phyloP scores from a whole-genome alignment of 2,329 filamentous ascomycete genomes.

The Fusarium sp. region DNA sequence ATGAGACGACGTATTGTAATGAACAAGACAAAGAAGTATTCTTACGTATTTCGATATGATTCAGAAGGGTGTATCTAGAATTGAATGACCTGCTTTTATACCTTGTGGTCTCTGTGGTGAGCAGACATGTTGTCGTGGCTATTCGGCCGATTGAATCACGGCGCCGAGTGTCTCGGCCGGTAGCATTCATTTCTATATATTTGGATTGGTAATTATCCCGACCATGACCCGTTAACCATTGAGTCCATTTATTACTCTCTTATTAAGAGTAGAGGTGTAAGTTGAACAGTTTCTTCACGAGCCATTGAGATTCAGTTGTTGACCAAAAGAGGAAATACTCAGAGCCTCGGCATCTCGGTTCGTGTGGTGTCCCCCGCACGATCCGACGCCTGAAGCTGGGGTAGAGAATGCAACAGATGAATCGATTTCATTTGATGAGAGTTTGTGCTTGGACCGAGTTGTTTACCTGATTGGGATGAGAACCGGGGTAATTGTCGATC shows the following conservation, averaged over 20 bases:
- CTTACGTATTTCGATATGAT: not conserved
- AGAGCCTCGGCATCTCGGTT: slow-evolving; percentile 40
- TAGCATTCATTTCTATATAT: not conserved
- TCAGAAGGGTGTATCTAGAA: not conserved
- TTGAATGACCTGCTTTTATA: slow-evolving; percentile 14
- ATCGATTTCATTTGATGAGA: slow-evolving; percentile 17
- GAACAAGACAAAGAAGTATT: not conserved
- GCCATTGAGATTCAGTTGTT: slow-evolving; percentile 1
- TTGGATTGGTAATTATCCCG: not conserved
- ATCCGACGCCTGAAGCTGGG: slow-evolving; percentile 14
- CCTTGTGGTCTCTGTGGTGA: not conserved
- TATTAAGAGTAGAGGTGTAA: not conserved
- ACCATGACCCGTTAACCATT: not conserved
- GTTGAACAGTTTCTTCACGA: not conserved
- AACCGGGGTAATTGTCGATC: slow-evolving; percentile 23
- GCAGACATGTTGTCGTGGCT: not conserved
- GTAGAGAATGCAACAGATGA: slow-evolving; percentile 9
- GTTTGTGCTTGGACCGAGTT: slow-evolving; percentile 18
- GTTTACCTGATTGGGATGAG: slow-evolving; percentile 21
- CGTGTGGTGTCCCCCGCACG: slow-evolving; percentile 33
- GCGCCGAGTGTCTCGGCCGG: slow-evolving; percentile 37
- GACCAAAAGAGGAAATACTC: slow-evolving; percentile 13
- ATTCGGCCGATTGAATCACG: slow-evolving; percentile 42
- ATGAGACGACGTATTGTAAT: no score
- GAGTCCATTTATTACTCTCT: not conserved